A percentile compares a stretch with the other conserved stretches of the same genome.
Evolutionary conservation across 2,329 filamentous ascomycete species (phyloP).

Genomic region (Alternaria brassicae): DNA sequence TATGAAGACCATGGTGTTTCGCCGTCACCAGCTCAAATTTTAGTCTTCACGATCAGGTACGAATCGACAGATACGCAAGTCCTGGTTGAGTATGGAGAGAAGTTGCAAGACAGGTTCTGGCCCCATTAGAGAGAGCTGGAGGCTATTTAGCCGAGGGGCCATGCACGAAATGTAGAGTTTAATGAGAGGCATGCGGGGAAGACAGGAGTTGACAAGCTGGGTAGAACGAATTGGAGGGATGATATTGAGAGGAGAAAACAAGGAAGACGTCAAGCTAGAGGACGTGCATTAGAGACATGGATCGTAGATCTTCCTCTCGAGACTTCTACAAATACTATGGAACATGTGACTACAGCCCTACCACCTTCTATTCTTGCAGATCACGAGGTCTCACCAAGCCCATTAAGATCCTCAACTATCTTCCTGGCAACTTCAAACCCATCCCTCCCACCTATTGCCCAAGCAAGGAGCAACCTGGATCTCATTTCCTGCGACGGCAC

Average conservation of each 20-base stretch:
- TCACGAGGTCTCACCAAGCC: too few species aligned
- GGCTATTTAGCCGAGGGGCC: constrained; percentile 61
- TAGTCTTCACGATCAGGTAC: constrained; percentile 36
- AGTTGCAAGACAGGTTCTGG: constrained; percentile 52
- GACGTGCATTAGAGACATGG: too few species aligned
- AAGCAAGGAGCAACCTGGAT: too few species aligned
- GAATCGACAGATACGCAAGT: constrained; percentile 54
- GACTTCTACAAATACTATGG: too few species aligned
- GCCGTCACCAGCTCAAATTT: constrained; percentile 44
- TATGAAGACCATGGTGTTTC: constrained; percentile 66
- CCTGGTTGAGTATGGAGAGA: constrained; percentile 52
- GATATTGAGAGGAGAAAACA: not conserved
- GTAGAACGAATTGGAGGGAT: constrained; percentile 2
- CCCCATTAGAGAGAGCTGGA: constrained; percentile 60
- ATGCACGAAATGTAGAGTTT: constrained; percentile 50
- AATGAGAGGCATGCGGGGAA: constrained; percentile 12
- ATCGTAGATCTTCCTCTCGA: too few species aligned
- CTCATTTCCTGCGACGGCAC: too few species aligned
- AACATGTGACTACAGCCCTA: too few species aligned
- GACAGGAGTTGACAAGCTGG: not conserved
- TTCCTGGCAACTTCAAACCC: too few species aligned
- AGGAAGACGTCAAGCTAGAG: not conserved
- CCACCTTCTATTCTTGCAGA: too few species aligned
- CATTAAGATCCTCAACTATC: too few species aligned
- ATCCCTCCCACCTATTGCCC: too few species aligned